phyloP scores from a whole-genome alignment of 2,329 filamentous ascomycete genomes.

The Xylogone sp. region DNA sequence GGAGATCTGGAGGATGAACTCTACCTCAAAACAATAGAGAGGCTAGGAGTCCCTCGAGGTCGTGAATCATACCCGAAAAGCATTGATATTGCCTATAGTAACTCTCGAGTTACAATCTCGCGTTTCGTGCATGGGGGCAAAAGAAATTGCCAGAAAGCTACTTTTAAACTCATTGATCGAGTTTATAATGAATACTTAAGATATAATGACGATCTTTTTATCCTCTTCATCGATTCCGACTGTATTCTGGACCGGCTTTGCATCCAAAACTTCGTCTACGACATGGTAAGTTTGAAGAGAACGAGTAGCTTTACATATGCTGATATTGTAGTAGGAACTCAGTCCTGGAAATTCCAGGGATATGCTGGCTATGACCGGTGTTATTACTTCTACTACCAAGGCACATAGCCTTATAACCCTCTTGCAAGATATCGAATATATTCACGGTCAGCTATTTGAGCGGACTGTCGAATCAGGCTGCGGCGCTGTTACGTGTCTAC shows the following conservation, averaged over 20 bases:
- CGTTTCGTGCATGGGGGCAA: slow-evolving; percentile 93
- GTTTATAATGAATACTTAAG: slow-evolving; percentile 85
- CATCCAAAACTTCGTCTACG: slow-evolving; percentile 96
- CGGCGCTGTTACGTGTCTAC: slow-evolving; percentile 89
- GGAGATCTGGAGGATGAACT: slow-evolving; percentile 85
- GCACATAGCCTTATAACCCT: slow-evolving; percentile 88
- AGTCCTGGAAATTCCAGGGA: slow-evolving; percentile 88
- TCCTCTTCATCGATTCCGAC: slow-evolving; percentile 96
- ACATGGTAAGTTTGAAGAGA: slow-evolving; percentile 57
- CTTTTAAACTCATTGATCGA: slow-evolving; percentile 89
- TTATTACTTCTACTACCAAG: slow-evolving; percentile 90
- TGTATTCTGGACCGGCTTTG: slow-evolving; percentile 90
- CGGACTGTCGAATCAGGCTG: slow-evolving; percentile 92
- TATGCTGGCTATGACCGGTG: slow-evolving; percentile 96
- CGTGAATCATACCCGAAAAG: slow-evolving; percentile 79
- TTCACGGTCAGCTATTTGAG: slow-evolving; percentile 95
- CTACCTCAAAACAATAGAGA: slow-evolving; percentile 81
- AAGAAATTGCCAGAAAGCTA: slow-evolving; percentile 87
- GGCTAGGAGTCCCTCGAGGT: slow-evolving; percentile 75
- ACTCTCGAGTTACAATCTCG: slow-evolving; percentile 82
- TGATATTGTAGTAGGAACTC: slow-evolving; percentile 52
- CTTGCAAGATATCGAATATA: slow-evolving; percentile 96
- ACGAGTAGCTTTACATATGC: background rate
- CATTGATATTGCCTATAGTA: slow-evolving; percentile 83
- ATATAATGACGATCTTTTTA: slow-evolving; percentile 86